Base-by-base conservation (phyloP, 1,284 basidiomycete species). In the Xerocomus minutiporus region DNA sequence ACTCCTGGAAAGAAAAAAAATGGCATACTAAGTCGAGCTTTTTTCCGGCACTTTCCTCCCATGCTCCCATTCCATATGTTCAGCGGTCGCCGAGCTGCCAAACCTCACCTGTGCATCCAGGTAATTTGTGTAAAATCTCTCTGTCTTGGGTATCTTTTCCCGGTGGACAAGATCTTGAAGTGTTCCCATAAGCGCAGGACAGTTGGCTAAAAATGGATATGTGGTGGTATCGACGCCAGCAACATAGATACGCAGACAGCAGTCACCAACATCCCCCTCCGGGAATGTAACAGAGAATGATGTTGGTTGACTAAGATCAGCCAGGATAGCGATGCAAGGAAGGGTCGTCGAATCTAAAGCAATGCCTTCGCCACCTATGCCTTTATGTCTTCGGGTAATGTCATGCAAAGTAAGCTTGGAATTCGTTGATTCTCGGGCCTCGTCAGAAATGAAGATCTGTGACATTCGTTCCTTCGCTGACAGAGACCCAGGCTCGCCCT, bases 401-500 rank as follows among this genome's bases (percentile, higher is more conserved):
- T 8, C 0, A 1, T 8, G 1, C 12, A 59, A 29, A 2, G 5
- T 9, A 0, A 5, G 1, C 11, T 35, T 39, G 4, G 48, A 53
- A 29, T 9, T 1, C 4, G 12, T 29, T 2, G 50, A 52, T 11
- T 13, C 5, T 1, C n/a, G 25, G 3, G 23, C 47, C 31, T 53
- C 48, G 42, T 50, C 53, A 2, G 59, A 59, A 8, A 61, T 50
- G 9, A 61, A 43, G 5, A 52, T 40, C 1, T 51, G 47, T 4
- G 46, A 63, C 46, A 49, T 50, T 20, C 38, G 35, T 11, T 31
- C 51, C 20, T 26, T 23, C 8, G 3, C 31, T 1, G 41, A 17
- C 3, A 0, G 9, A 61, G 25, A 0, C 12, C 29, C 5, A 9
- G 28, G 3, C 26, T 7, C 8, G 5, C 15, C 48, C 12, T 48